These are phyloP conservation scores for Penicillium nucicola DNA, from an alignment of 495 filamentous ascomycete genomes.

Conservation along the genomic window DNA sequence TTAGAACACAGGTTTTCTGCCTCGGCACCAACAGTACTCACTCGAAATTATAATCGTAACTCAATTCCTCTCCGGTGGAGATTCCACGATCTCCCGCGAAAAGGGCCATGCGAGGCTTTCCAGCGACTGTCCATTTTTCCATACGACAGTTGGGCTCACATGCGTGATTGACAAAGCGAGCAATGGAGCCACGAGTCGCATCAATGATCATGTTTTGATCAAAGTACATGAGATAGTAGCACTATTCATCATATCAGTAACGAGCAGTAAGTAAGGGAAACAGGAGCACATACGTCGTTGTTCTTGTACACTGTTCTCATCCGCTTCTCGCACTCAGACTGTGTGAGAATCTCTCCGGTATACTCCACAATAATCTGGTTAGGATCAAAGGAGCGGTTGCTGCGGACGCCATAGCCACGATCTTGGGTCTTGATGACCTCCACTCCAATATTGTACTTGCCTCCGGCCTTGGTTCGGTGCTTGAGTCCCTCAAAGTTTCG, in stretches of 20 bases:
- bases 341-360: constrained; percentile 93
- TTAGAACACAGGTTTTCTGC: constrained; percentile 6
- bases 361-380: constrained; percentile 98
- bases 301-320: constrained; percentile 92
- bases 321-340: constrained; percentile 84
- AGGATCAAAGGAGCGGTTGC: constrained; percentile 80
- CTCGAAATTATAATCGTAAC: constrained; percentile 99
- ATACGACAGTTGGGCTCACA: constrained; percentile 97
- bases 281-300: constrained; percentile 64
- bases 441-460: constrained; percentile 85
- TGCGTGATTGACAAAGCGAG: constrained; percentile 96
- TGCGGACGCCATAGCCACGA: constrained; percentile 86
- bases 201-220: constrained; percentile 99
- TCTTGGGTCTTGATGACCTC: constrained; percentile 89
- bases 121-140: constrained; percentile 95
- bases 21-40: constrained; percentile 24
- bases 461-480: constrained; percentile 70
- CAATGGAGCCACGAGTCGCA: constrained; percentile 91
- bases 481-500: constrained; percentile 80
- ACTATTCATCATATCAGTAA: constrained; percentile 47
- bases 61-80: constrained; percentile 91
- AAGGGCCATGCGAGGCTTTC: constrained; percentile 93
- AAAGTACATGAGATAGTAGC: constrained; percentile 97
- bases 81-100: constrained; percentile 89
- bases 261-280: background rate